Conservation (phyloP, 257 asterid genomes). For the Petrea volubilis region DNA sequence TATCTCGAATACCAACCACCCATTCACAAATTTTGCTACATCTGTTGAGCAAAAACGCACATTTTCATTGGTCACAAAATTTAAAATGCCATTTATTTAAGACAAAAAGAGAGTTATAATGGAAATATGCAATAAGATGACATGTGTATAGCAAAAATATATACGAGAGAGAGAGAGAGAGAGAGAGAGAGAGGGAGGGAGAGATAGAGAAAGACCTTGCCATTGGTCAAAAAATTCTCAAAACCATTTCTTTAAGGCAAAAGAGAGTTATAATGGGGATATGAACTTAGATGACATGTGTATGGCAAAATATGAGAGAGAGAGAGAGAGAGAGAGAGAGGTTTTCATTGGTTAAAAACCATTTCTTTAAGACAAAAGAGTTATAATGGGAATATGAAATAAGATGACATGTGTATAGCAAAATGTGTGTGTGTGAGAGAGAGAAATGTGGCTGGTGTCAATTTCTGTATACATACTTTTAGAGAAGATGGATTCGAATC, state of each 20-base stretch:
- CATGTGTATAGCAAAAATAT: no score
- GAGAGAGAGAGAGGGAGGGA: no score
- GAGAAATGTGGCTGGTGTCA: constrained; percentile 1
- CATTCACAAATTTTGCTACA: background rate
- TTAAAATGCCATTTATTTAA: constrained; percentile 17
- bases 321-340: no score
- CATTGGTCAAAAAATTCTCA: no score
- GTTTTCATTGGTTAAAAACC: constrained; percentile 23
- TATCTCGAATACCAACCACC: constrained; percentile 11
- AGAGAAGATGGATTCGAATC: constrained; percentile 28
- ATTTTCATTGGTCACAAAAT: constrained; percentile 21
- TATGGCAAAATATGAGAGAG: no score
- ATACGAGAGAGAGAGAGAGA: background rate
- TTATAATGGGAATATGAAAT: background rate
- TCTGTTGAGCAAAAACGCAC: constrained; percentile 9
- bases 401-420: constrained; percentile 4
- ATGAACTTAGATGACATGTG: no score
- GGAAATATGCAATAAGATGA: no score
- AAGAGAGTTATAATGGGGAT: no score
- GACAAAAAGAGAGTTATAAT: background rate
- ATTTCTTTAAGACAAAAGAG: constrained; percentile 1
- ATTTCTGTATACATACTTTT: background rate
- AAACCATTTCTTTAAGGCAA: no score
- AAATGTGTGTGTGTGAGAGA: background rate
- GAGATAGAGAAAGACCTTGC: no score